These are phyloP conservation scores for Globisporangium recalcitrans DNA, from an alignment of 352 stramenopile genomes.

Conservation along the genomic window DNA sequence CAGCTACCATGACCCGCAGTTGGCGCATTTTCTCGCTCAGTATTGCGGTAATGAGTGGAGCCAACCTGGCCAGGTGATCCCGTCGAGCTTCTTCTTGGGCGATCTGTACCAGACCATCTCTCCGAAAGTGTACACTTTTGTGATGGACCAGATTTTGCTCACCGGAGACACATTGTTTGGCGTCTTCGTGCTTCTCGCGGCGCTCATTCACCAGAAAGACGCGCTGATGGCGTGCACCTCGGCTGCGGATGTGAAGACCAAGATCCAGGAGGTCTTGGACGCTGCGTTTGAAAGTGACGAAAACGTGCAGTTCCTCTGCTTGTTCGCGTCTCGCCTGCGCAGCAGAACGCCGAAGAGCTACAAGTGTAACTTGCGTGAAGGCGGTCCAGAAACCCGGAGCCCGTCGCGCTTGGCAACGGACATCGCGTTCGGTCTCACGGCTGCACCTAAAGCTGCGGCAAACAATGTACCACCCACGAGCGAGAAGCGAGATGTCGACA, in stretches of 20 bases:
- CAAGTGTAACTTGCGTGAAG: slow-evolving; percentile 47
- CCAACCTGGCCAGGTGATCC: slow-evolving; percentile 44
- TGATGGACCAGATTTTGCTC: slow-evolving; percentile 79
- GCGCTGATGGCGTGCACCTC: slow-evolving; percentile 28
- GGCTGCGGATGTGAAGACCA: slow-evolving; percentile 31
- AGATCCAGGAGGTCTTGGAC: slow-evolving; percentile 34
- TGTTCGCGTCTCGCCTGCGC: slow-evolving; percentile 53
- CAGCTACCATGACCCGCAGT: slow-evolving; percentile 63
- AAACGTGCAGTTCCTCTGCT: slow-evolving; percentile 52
- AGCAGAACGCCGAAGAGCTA: slow-evolving; percentile 62
- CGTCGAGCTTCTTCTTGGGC: slow-evolving; percentile 51
- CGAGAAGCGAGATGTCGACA: slow-evolving; percentile 46
- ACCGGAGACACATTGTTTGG: slow-evolving; percentile 65
- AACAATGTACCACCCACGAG: slow-evolving; percentile 16
- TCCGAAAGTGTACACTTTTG: slow-evolving; percentile 51
- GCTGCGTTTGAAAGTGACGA: slow-evolving; percentile 31
- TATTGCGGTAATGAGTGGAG: slow-evolving; percentile 74
- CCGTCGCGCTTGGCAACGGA: slow-evolving; percentile 52
- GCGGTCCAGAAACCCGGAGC: slow-evolving; percentile 29
- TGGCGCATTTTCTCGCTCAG: slow-evolving; percentile 65
- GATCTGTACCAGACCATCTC: slow-evolving; percentile 65
- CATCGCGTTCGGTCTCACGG: slow-evolving; percentile 42
- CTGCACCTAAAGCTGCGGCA: slow-evolving; percentile 13
- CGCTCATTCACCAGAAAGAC: slow-evolving; percentile 43
- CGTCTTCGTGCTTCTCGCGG: slow-evolving; percentile 63